These are phyloP conservation scores for Phialocephala sp. DNA, from an alignment of 2,329 filamentous ascomycete species.

Conservation along the genomic window DNA sequence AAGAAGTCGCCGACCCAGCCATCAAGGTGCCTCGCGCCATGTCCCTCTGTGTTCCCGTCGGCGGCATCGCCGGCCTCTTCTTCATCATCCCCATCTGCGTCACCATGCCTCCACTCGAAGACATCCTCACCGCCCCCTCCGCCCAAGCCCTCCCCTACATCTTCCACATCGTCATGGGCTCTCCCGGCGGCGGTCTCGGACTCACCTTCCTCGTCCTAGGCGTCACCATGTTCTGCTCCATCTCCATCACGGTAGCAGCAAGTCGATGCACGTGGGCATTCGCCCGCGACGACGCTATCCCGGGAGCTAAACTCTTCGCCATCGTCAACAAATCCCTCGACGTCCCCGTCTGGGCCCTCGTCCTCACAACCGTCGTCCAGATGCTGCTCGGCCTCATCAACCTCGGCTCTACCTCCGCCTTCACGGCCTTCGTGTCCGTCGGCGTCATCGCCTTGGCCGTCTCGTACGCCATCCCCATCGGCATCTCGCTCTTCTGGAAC, in stretches of 20 bases:
- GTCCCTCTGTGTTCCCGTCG: conserved; percentile 53
- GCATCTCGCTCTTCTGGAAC: conserved; percentile 70
- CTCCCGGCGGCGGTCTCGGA: conserved; percentile 52
- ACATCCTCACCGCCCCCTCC: conserved; percentile 51
- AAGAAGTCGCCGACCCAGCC: conserved; percentile 60
- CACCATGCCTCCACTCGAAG: conserved; percentile 53
- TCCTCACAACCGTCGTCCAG: conserved; percentile 64
- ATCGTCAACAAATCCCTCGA: conserved; percentile 64
- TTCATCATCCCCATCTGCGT: conserved; percentile 58
- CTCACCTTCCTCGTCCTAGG: conserved; percentile 56
- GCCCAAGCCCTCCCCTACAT: conserved; percentile 58
- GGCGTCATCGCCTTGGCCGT: conserved; percentile 75
- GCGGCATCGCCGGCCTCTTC: conserved; percentile 55
- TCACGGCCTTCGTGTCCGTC: conserved; percentile 73
- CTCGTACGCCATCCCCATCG: conserved; percentile 76
- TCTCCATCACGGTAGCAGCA: conserved; percentile 57
- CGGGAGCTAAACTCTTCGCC: conserved; percentile 63
- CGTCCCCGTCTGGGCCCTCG: conserved; percentile 69
- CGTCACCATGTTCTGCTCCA: conserved; percentile 58
- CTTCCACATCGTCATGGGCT: conserved; percentile 55
- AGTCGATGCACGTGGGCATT: conserved; percentile 72
- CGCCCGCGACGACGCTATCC: conserved; percentile 70
- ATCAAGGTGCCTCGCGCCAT: conserved; percentile 55
- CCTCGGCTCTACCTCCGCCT: conserved; percentile 69
- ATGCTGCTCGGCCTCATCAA: conserved; percentile 74